phyloP scores from a whole-genome alignment of 2,329 filamentous ascomycete species.

The Ascochyta fabae region DNA sequence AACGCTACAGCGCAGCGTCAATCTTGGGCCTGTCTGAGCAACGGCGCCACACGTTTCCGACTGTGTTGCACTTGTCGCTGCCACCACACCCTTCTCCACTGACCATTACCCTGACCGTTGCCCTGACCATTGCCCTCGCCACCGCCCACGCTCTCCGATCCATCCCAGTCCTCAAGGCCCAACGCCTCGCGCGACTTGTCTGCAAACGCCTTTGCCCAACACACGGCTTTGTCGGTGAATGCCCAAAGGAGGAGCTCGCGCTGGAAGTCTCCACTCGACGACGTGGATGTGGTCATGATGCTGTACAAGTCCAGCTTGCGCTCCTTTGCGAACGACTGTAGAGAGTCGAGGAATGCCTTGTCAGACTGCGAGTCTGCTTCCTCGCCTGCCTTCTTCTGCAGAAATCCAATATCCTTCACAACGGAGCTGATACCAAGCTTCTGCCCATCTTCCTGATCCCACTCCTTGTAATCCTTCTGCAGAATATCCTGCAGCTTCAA shows the following conservation, averaged over 20 bases:
- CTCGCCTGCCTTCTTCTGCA: constrained; percentile 62
- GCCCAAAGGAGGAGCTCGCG: constrained; percentile 74
- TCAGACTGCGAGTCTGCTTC: constrained; percentile 35
- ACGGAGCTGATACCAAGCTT: constrained; percentile 72
- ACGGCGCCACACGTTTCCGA: constrained; percentile 67
- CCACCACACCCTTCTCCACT: constrained; percentile 68
- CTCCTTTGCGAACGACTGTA: constrained; percentile 63
- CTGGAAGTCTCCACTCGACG: constrained; percentile 61
- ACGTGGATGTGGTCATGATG: constrained; percentile 72
- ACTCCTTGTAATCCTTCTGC: constrained; percentile 86
- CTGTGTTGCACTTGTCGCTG: constrained; percentile 67
- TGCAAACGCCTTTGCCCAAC: constrained; percentile 64
- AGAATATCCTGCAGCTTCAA: constrained; percentile 71
- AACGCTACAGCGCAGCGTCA: constrained; percentile 10
- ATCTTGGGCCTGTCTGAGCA: constrained; percentile 57
- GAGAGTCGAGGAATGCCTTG: constrained; percentile 55
- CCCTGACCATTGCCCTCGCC: constrained; percentile 24
- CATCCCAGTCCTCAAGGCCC: constrained; percentile 62
- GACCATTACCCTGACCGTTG: not conserved
- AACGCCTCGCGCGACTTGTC: constrained; percentile 56
- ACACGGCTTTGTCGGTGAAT: constrained; percentile 56
- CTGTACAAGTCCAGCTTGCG: constrained; percentile 66
- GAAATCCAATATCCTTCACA: constrained; percentile 67
- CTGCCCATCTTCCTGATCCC: constrained; percentile 58
- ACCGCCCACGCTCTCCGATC: constrained; percentile 53